Evolutionary conservation across 306 rosid species (phyloP), one percentile per base, ranked within the genome.

Genomic region (Malus sylvestris): DNA sequence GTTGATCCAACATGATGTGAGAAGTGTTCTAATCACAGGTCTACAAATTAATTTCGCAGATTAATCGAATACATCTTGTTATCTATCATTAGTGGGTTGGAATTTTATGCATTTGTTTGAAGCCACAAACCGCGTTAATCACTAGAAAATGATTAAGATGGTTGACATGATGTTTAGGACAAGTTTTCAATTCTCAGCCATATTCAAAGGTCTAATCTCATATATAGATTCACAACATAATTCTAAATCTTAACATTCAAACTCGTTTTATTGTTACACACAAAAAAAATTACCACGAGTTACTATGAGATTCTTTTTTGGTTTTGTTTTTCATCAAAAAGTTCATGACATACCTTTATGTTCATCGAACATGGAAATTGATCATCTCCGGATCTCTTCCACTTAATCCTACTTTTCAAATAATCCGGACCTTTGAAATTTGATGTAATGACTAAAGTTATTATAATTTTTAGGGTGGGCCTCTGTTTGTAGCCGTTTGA

Each of bases 111-210:
- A 22, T 55, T 30, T 40, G 12, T 23, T 18, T 12, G 1, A 4
- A 61, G 55, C 78, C 62, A 74, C 70, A 19, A 62, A 74, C 9
- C 61, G 45, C 61, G 32, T 62, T 62, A 32, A 61, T 62, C 70
- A 20, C 11, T 3, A 1, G 53, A 52, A 13, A 33, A 32, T 67
- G 75, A 57, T 74, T 79, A 62, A 67, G 76, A 59, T 51, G 76
- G 42, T 76, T 71, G 80, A 81, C 60, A 71, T 16, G 68, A 52
- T 19, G 15, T 49, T 60, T 73, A 35, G 12, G 67, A 52, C 51
- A 58, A 74, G 22, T 5, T 3, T 52, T 18, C 52, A 23, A 33
- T 71, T 66, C 62, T 53, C 57, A 57, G 32, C 74, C 44, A 53
- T 19, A 16, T 19, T 67, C 18, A 67, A 25, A 52, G 73, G 40